Percentiles rank a stretch among this genome's conserved stretches.
These are phyloP conservation scores for Flaveria linearis DNA, from an alignment of 129 eudicot genomes.

Conservation along the genomic window DNA sequence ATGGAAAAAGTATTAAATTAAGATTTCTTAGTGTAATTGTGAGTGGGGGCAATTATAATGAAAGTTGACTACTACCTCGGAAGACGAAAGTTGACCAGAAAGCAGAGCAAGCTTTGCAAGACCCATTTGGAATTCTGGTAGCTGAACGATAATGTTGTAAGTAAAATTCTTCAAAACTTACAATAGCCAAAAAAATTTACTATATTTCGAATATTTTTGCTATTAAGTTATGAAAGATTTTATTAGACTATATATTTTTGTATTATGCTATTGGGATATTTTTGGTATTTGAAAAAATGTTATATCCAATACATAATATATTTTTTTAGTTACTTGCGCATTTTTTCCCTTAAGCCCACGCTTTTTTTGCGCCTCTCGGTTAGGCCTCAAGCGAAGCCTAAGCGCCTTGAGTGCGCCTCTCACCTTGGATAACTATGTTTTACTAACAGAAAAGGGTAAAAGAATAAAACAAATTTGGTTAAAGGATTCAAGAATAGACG, in stretches of 20 bases:
- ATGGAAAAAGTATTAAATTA: neutral
- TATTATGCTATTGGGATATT: too few species aligned
- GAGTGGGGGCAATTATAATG: neutral
- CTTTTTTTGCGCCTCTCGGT: too few species aligned
- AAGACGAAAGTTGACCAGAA: conserved; percentile 73
- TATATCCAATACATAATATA: too few species aligned
- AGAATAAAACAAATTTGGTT: conserved; percentile 20
- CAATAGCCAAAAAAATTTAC: neutral
- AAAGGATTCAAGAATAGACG: conserved; percentile 11
- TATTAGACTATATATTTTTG: too few species aligned
- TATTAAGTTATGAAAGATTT: too few species aligned
- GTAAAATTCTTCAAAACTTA: conserved; percentile 22
- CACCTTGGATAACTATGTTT: too few species aligned
- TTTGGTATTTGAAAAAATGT: too few species aligned
- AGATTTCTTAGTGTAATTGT: neutral
- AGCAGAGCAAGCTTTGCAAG: conserved; percentile 83
- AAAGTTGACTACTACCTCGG: conserved; percentile 57
- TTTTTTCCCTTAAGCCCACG: too few species aligned
- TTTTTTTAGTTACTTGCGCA: too few species aligned
- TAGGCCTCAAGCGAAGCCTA: too few species aligned
- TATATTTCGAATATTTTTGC: neutral
- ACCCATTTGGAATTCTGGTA: conserved; percentile 93
- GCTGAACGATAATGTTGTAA: conserved; percentile 50
- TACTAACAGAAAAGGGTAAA: conserved; percentile 1
- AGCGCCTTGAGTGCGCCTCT: too few species aligned